phyloP scores from a whole-genome alignment of 2,329 filamentous ascomycete species.

The Xylariaceae sp. region DNA sequence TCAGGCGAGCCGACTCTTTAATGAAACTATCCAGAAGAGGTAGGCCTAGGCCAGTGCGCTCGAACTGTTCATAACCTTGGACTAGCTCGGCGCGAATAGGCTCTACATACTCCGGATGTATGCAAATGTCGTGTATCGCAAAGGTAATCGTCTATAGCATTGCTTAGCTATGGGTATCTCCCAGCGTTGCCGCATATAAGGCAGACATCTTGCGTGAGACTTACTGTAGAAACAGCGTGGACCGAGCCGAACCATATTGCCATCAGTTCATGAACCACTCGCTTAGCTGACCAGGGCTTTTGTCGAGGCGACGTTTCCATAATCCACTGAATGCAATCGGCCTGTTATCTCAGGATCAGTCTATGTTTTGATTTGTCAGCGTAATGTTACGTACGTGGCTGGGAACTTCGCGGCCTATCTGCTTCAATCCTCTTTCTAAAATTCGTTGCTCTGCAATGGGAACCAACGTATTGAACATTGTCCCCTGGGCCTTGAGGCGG shows the following conservation, averaged over 20 bases:
- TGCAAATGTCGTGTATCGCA: slow-evolving; percentile 18
- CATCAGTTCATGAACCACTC: slow-evolving; percentile 29
- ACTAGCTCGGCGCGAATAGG: slow-evolving; percentile 9
- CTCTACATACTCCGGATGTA: slow-evolving; percentile 17
- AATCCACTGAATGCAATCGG: slow-evolving; percentile 31
- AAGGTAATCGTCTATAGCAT: slow-evolving; percentile 17
- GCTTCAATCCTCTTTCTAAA: slow-evolving; percentile 1
- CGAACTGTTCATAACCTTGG: background rate
- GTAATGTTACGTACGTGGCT: slow-evolving; percentile 4
- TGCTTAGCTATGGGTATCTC: background rate
- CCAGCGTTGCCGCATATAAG: background rate
- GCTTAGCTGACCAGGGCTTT: slow-evolving; percentile 23
- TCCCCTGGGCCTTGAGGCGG: slow-evolving; percentile 1
- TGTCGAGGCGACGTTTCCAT: slow-evolving; percentile 26
- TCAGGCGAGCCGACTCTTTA: slow-evolving; percentile 23
- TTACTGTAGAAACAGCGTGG: slow-evolving; percentile 24
- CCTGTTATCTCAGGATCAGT: too few species aligned
- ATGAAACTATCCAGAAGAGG: slow-evolving; percentile 25
- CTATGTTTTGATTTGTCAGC: background rate
- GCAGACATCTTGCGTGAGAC: background rate
- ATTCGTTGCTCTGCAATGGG: slow-evolving; percentile 3
- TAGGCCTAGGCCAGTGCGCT: slow-evolving; percentile 5
- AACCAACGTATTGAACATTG: slow-evolving; percentile 3
- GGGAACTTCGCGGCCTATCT: slow-evolving; percentile 1
- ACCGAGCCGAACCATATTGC: slow-evolving; percentile 33